Base-by-base conservation (phyloP, 805 yeast genomes). In the Lipomyces yamadae region DNA sequence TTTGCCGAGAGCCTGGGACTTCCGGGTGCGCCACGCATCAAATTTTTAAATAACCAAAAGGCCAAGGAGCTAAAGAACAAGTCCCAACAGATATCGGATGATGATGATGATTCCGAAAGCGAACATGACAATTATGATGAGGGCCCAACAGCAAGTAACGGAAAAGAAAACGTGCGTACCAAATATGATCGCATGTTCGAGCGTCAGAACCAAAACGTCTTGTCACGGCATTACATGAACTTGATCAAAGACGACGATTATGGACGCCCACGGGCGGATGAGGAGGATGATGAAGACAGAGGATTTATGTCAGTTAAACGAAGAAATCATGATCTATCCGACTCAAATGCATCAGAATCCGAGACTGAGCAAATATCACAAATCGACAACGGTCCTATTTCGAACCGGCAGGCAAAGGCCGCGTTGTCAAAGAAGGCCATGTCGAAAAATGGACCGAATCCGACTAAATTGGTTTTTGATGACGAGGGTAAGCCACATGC, bases 111-210 rank as follows among this genome's bases (percentile, higher is more conserved):
- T 24, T 75, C 85, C 0, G 83, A 84, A 70, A 90, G 86, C 6
- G 88, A 89, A 64, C 96, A 94, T 64, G 91, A 86, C 54, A 69
- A 80, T 48, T 30, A 53, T 11, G 57, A 54, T 48, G 77, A 77
- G 11, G 29, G 18, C 24, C 24, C 24, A 24, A 24, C 24, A 24
- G 24, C 6, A 42, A 42, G 2, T 81, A 78, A 0, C 76, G 32
- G 67, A 64, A 24, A 66, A 71, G 82, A 76, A 63, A 84, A 84
- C 72, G 88, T 87, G 1, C 85, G 92, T 74, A 95, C 98, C 15
- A 94, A 90, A 77, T 91, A 91, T 75, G 99, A 95, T 77, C 86
- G 93, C 69, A 93, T 95, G 97, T 95, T 95, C 79, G 96, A 92
- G 77, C 86, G 99, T 77, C 84, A 90, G 76, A 95, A 95, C 77